Evolutionary conservation across 495 filamentous ascomycete genomes (phyloP), one percentile per base, ranked within the genome.

Genomic region (Tuber magnatum): DNA sequence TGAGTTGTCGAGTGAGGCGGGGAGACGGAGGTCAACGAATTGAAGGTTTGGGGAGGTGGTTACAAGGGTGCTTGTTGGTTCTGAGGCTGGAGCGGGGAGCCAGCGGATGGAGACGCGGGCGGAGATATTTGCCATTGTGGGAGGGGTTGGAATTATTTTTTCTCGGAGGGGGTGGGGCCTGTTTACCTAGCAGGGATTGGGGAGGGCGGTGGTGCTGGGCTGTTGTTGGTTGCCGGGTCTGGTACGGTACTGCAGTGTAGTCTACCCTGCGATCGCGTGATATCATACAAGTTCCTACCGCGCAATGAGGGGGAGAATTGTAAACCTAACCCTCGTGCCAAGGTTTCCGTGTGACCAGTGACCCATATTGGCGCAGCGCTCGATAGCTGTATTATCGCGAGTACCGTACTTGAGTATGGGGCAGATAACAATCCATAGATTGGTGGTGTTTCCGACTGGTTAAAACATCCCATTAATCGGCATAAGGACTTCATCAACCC

Each of bases 51-150:
- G 56, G 20, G 80, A 72, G 1, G 80, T 81, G n/a, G 77, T 79
- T n/a, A 81, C 80, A 3, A 81, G 56, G n/a, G 80, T 81, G 18
- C 68, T 73, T 14, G 79, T 81, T 51, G 73, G 80, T 28, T 81
- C 80, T 35, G 73, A 69, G 28, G 74, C 72, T 69, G 71, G 65
- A 28, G 56, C 70, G 3, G 79, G 80, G 41, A 75, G 75, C 80
- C 80, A 81, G 70, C 80, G 80, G 44, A 81, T 81, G 16, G 78
- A 81, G 48, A 81, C 43, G 28, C 80, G 75, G 41, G 72, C 56
- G 20, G 80, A 81, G 68, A 81, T 79, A 61, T 73, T 78, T 41
- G 77, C 77, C 77, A 79, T 79, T 20, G 43, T 69, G 56, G 12
- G 14, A 38, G 51, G 18, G 35, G 61, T 41, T 40, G 1, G 44